Base-by-base conservation (phyloP, 768 basidiomycete genomes). In the Kwoniella dejecticola region DNA sequence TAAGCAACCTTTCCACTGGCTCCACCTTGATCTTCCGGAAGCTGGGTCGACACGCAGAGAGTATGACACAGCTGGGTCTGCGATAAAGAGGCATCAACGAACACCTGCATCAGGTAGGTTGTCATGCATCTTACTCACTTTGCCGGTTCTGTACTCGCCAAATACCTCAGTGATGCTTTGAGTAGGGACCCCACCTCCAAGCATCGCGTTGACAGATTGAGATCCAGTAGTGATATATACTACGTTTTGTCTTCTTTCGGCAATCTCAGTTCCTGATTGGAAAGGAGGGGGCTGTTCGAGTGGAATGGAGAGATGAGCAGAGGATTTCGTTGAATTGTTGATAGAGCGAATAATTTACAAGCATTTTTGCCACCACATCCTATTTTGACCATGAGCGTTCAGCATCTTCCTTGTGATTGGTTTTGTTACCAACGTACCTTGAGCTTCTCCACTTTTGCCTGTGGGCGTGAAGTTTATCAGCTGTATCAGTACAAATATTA, bases 161-260 rank as follows among this genome's bases (percentile, higher is more conserved):
- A 92, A 98, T 1, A 97, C 93, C 85, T 97, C 94, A 3, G 91
- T 89, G 62, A 96, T 92, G 6, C 91, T 92, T 74, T 96, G 93
- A 6, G 94, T 94, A 83, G 88, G 86, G 57, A 96, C 80, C 0
- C 93, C 91, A 19, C 93, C 92, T 46, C 92, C 93, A 1, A 96
- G 83, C 58, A 95, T 90, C 83, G 64, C 63, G 72, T 97, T 94
- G 5, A 95, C 92, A 6, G 85, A 82, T 81, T 94, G 96, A 73
- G 91, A 93, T 13, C 94, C 94, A 0, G 94, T 97, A 69, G 91
- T 92, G 67, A 97, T 88, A n/a, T 79, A 62, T 29, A 89, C 80
- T 6, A 96, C 92, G 46, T 85, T 84, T 76, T 92, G 89, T 44
- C 77, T 69, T 19, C 71, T 67, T 24, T 75, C 68, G 68, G 91